Conservation (phyloP, 2,329 filamentous ascomycete genomes). For the Teratosphaeria pseudoeucalypti region DNA sequence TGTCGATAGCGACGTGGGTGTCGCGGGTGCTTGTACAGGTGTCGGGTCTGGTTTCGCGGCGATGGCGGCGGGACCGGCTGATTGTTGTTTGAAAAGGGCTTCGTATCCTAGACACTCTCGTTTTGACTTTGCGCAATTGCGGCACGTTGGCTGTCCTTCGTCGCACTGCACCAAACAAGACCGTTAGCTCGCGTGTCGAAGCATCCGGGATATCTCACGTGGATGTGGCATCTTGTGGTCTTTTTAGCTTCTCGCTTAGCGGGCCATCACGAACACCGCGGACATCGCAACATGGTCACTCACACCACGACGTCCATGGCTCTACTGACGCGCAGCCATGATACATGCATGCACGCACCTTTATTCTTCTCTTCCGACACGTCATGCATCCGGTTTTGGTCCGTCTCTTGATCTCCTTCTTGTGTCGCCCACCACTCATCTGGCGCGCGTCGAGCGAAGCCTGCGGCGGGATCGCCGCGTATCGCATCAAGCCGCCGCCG, state of each 20-base stretch:
- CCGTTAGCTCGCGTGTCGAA: not conserved
- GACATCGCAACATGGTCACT: not conserved
- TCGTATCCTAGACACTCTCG: slow-evolving; percentile 80
- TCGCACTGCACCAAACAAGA: slow-evolving; percentile 58
- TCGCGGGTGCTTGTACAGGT: slow-evolving; percentile 27
- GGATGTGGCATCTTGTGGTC: not conserved
- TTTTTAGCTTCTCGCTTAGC: not conserved
- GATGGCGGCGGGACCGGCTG: slow-evolving; percentile 55
- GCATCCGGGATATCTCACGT: not conserved
- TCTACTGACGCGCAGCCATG: not conserved
- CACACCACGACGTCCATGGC: not conserved
- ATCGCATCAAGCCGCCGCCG: slow-evolving; percentile 36
- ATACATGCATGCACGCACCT: slow-evolving; percentile 43
- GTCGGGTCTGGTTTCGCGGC: slow-evolving; percentile 23
- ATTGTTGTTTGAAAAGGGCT: slow-evolving; percentile 69
- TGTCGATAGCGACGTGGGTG: slow-evolving; percentile 5
- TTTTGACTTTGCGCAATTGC: slow-evolving; percentile 82
- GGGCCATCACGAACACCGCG: not conserved
- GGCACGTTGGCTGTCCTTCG: slow-evolving; percentile 85
- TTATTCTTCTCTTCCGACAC: slow-evolving; percentile 54
- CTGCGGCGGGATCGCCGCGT: slow-evolving; percentile 43
- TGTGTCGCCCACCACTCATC: slow-evolving; percentile 53
- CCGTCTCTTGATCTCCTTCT: slow-evolving; percentile 65
- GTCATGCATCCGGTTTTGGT: slow-evolving; percentile 48
- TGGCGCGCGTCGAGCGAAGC: slow-evolving; percentile 32